Conservation (phyloP, 148 eudicot genomes). For the Limonium bicolor region DNA sequence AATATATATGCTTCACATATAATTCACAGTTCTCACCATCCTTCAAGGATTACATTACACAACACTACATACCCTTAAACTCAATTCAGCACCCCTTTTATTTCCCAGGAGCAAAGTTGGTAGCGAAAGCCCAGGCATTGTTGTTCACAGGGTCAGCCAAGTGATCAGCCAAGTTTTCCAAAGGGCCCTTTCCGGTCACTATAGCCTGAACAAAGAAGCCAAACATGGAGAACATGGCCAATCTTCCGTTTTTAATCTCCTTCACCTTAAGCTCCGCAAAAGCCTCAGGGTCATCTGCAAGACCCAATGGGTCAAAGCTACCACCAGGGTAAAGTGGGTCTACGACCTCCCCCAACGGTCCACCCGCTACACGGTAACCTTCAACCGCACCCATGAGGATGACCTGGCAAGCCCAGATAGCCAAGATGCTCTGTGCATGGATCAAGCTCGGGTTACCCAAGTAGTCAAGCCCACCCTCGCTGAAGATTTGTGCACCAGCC, state of each 20-base stretch:
- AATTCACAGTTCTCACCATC: no score
- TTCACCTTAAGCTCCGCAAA: constrained; percentile 25
- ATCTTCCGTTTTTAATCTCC: constrained; percentile 21
- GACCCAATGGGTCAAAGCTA: constrained; percentile 25
- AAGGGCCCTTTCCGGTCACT: constrained; percentile 26
- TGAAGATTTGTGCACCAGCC: constrained; percentile 27
- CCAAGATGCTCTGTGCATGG: constrained; percentile 24
- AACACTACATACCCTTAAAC: no score
- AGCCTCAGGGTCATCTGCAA: constrained; percentile 25
- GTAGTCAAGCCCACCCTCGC: constrained; percentile 29
- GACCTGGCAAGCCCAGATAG: constrained; percentile 26
- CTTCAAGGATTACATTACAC: no score
- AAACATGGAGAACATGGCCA: constrained; percentile 28
- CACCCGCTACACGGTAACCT: constrained; percentile 25
- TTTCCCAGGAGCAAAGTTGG: constrained; percentile 23
- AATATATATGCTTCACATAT: no score
- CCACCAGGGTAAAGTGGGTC: constrained; percentile 26
- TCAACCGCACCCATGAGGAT: constrained; percentile 27
- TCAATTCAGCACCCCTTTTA: no score
- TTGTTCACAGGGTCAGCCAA: constrained; percentile 21
- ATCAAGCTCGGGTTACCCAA: constrained; percentile 32
- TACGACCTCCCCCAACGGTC: constrained; percentile 19
- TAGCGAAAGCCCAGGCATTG: constrained; percentile 24
- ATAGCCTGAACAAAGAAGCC: constrained; percentile 25
- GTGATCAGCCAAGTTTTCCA: constrained; percentile 25